phyloP scores from a whole-genome alignment of 306 rosid genomes.

The Cyamopsis tetragonoloba region DNA sequence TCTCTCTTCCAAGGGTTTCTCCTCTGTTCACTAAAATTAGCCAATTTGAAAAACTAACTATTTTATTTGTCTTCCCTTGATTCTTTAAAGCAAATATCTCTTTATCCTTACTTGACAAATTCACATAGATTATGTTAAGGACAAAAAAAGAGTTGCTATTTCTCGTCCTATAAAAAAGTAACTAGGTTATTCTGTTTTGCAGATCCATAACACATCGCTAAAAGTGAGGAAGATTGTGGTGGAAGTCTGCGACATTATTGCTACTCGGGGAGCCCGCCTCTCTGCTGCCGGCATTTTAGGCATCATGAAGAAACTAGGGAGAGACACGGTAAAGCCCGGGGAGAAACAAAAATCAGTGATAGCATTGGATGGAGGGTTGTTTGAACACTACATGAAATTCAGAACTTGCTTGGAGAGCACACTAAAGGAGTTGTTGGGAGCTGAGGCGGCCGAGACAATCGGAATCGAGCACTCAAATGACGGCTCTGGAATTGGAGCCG shows the following conservation, averaged over 20 bases:
- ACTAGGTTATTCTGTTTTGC: constrained; percentile 2
- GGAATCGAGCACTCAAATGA: constrained; percentile 67
- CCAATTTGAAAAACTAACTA: too few relatives aligned
- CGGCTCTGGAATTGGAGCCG: constrained; percentile 96
- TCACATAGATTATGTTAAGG: not conserved
- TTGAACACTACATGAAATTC: constrained; percentile 78
- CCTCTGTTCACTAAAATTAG: too few relatives aligned
- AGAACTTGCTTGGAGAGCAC: constrained; percentile 70
- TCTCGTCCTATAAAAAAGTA: not conserved
- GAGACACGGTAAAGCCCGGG: constrained; percentile 61
- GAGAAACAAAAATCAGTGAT: constrained; percentile 73
- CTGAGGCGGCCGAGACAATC: constrained; percentile 50
- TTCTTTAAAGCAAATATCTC: too few relatives aligned
- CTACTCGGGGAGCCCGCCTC: constrained; percentile 83
- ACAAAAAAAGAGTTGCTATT: not conserved
- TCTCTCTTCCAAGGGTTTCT: too few relatives aligned
- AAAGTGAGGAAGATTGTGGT: constrained; percentile 63
- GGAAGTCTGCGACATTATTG: constrained; percentile 64
- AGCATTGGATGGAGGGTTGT: constrained; percentile 91
- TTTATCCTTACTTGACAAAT: too few relatives aligned
- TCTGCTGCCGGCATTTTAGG: constrained; percentile 84
- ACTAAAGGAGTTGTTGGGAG: constrained; percentile 79
- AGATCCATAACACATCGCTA: constrained; percentile 76
- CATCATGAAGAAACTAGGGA: constrained; percentile 81
- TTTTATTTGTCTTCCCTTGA: too few relatives aligned